Evolutionary conservation across 140 eudicot genomes (phyloP), one percentile per base, ranked within the genome.

Genomic region (Erigeron philadelphicus): DNA sequence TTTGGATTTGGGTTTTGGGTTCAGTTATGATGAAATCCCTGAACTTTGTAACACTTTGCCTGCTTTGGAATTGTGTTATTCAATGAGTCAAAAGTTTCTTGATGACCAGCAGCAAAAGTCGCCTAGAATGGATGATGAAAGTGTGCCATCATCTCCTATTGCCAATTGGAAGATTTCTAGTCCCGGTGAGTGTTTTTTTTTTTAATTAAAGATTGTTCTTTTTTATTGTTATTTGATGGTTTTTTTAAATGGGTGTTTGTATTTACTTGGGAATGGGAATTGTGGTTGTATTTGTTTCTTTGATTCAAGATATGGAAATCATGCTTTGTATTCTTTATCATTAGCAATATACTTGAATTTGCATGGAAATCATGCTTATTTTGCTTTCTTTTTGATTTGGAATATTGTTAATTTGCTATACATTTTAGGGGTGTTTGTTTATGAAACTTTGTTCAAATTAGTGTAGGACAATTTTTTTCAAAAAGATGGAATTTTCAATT

Each of bases 131-230:
- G 63, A 18, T 54, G 11, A 60, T 19, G 87, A 79, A 15, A 17
- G 70, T 9, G 63, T 57, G 3, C 76, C 84, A 2, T 67, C 89
- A 9, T 80, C 86, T 21, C 89, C 87, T 3, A 72, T 88, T 68
- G 84, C 96, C 57, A 88, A 76, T 55, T 88, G 96, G 96, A 88
- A 88, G 81, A 88, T 85, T 76, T 85, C 96, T 12, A 88, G 96
- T 64, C 96, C 93, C 75, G 96, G 96, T 88, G 70, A 76, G 85
- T 68, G 44, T 17, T 57, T 12, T 31, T 49, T 41, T 0, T 9
- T 17, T 16, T 18, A 0, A 11, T 7, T 57, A 48, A 1, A 40
- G n/a, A 4, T 4, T 35, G 3, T 49, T 8, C n/a, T 13, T 7
- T 68, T 7, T 68, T 5, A 7, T 5, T 59, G 17, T 17, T 19